Evolutionary conservation across 2,329 filamentous ascomycete genomes (phyloP).

Genomic region (Keithomyces neogunnii): DNA sequence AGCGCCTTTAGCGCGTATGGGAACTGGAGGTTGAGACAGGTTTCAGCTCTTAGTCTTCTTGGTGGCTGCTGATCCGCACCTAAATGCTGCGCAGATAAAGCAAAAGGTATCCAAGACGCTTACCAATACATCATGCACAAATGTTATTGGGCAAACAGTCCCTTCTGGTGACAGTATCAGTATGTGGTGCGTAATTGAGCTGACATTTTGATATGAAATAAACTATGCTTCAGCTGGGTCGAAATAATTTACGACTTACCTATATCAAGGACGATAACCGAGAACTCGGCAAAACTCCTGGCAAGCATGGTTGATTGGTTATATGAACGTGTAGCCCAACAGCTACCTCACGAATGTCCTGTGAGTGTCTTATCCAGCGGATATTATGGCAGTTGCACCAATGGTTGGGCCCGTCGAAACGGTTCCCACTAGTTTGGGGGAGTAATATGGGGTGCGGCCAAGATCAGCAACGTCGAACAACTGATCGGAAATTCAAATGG

Average conservation of each 20-base stretch:
- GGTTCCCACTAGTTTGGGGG: not conserved
- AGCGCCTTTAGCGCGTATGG: slow-evolving; percentile 66
- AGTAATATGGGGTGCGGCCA: not conserved
- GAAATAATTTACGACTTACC: slow-evolving; percentile 15
- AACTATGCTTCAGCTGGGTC: no score
- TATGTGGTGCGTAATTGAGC: not conserved
- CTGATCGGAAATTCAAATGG: no score
- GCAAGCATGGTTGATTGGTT: slow-evolving; percentile 4
- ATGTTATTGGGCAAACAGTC: slow-evolving; percentile 75
- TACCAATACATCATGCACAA: slow-evolving; percentile 77
- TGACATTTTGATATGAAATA: not conserved
- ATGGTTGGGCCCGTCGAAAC: not conserved
- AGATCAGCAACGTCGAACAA: no score
- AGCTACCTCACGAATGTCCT: not conserved
- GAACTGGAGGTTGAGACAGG: slow-evolving; percentile 43
- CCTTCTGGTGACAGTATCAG: slow-evolving; percentile 47
- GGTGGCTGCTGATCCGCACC: not conserved
- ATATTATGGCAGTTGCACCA: not conserved
- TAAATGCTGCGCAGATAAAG: slow-evolving; percentile 4
- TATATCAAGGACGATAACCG: slow-evolving; percentile 28
- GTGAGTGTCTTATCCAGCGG: not conserved
- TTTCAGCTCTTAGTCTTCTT: slow-evolving; percentile 10
- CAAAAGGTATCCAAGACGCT: slow-evolving; percentile 27
- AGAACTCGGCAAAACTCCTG: slow-evolving; percentile 17
- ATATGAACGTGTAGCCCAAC: not conserved